Evolutionary conservation across 2,329 filamentous ascomycete species (phyloP).

Genomic region (Aspergillus calidoustus): DNA sequence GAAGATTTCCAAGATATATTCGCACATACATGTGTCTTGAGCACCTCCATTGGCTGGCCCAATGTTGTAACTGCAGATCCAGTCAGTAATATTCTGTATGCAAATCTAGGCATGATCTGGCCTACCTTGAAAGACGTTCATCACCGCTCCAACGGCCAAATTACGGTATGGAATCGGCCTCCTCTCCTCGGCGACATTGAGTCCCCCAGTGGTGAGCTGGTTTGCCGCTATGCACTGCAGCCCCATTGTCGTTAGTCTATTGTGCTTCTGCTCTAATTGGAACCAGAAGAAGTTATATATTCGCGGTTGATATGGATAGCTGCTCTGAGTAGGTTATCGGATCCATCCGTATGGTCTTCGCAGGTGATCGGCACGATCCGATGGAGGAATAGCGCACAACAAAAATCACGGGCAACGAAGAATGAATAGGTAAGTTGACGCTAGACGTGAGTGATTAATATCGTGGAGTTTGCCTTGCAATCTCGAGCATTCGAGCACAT

Average conservation of each 20-base stretch:
- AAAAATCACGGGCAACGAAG: too few species aligned
- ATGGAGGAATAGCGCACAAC: too few species aligned
- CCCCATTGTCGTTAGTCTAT: background rate
- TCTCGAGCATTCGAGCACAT: too few species aligned
- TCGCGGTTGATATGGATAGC: too few species aligned
- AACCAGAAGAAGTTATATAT: too few species aligned
- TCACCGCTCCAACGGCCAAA: constrained; percentile 8
- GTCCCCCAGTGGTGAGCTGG: background rate
- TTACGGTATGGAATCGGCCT: constrained; percentile 13
- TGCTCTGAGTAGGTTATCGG: background rate
- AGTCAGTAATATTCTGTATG: background rate
- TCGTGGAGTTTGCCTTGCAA: too few species aligned
- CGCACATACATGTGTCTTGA: constrained; percentile 13
- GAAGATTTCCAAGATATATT: background rate
- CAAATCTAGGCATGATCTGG: background rate
- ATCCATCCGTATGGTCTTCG: background rate
- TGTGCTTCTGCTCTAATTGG: too few species aligned
- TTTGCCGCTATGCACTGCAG: background rate
- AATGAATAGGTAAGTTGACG: too few species aligned
- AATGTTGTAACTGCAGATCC: background rate
- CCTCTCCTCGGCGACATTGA: background rate
- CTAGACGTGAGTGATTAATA: too few species aligned
- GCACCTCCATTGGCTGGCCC: constrained; percentile 10
- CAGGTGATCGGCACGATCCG: too few species aligned
- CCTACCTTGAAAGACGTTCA: constrained; percentile 14